Conservation (phyloP, 768 basidiomycete species). For the Lentinula aciculospora region DNA sequence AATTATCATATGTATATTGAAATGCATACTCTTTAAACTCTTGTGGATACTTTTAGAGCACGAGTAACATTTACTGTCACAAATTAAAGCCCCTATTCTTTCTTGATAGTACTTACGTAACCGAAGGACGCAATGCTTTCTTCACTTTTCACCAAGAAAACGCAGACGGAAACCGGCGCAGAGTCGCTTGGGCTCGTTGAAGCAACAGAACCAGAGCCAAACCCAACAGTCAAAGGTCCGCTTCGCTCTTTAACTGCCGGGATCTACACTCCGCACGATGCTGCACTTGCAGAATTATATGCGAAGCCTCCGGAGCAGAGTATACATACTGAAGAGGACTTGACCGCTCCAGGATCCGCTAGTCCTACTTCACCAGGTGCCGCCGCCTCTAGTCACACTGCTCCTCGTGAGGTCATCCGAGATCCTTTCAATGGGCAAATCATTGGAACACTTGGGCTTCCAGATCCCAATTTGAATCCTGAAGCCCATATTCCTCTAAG, state of each 20-base stretch:
- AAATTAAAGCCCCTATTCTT: too few relatives aligned
- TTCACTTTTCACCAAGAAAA: neutral
- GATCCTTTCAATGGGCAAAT: constrained; percentile 46
- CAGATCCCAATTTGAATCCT: constrained; percentile 10
- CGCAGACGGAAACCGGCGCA: neutral
- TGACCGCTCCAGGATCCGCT: neutral
- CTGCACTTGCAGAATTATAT: constrained; percentile 48
- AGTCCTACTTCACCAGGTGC: neutral
- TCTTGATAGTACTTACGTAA: neutral
- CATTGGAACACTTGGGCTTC: constrained; percentile 29
- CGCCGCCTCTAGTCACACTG: neutral
- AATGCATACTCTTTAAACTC: too few relatives aligned
- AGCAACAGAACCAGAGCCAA: neutral
- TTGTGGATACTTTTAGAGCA: too few relatives aligned
- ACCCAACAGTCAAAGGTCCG: neutral
- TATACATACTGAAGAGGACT: neutral
- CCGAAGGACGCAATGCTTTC: neutral
- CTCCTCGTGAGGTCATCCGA: constrained; percentile 21
- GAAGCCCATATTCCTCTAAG: constrained; percentile 10
- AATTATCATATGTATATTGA: too few relatives aligned
- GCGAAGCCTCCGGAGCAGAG: constrained; percentile 17
- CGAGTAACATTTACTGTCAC: too few relatives aligned
- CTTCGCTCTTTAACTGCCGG: constrained; percentile 18
- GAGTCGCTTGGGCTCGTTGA: neutral
- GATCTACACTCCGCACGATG: constrained; percentile 57